Evolutionary conservation across 2,329 filamentous ascomycete genomes (phyloP), one percentile per base, ranked within the genome.

Genomic region (Botrytis aclada): DNA sequence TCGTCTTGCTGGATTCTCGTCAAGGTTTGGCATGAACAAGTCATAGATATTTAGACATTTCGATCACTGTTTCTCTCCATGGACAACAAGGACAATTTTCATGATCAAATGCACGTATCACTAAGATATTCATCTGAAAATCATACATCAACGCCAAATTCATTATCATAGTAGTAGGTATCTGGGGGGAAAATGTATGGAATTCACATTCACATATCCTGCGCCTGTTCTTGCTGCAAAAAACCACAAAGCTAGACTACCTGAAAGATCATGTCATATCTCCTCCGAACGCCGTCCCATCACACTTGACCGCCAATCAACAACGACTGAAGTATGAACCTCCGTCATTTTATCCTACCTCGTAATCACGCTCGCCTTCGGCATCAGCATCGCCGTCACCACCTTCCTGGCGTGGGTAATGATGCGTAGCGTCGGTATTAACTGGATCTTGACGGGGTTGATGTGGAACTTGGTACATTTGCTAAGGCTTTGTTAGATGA

Each of bases 1-100:
- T 65, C 91, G 92, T 61, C 88, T 93, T 74, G 86, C 89, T 67
- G 91, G 91, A 74, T 88, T 94, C 78, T 92, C 91, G n/a, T 92
- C 90, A 45, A 87, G 92, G 75, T 93, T 94, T 79, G 92, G 91
- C 66, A 89, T 92, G 83, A 87, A 86, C 29, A 69, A 69, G 65
- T 69, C 65, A 41, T 69, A 69, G 51, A 69, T 84, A 79, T 82
- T 70, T 5, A 14, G 37, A 37, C 37, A 61, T 3, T 34, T 69
- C 70, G 47, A 69, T 61, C 39, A 47, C 47, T 43, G 66, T 37
- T 32, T 25, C 32, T 43, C 51, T 25, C 32, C 12, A n/a, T 41
- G 34, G 25, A 39, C 25, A 25, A 67, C 29, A 45, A 70, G 32
- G 39, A 65, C 22, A 70, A 56, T 67, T 51, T 56, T 32, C 18